A percentile compares a stretch with the other conserved stretches of the same genome.
phyloP scores from a whole-genome alignment of 2,329 filamentous ascomycete genomes.

The Blumeriella jaapii region DNA sequence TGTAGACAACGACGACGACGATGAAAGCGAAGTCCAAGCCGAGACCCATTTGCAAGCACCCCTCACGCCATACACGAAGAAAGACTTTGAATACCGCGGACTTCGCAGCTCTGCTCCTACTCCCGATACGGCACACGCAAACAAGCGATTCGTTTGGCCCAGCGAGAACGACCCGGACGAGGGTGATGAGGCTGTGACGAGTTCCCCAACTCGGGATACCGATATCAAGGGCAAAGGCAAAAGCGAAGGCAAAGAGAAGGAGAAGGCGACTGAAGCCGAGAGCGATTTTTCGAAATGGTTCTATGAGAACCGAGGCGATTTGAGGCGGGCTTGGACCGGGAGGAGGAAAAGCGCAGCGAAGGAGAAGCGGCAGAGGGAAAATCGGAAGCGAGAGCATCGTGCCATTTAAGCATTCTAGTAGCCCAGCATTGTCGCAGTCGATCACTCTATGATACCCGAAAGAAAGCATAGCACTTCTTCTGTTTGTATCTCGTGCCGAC shows the following conservation, averaged over 20 bases:
- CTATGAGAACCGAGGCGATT: conserved; percentile 53
- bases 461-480: no score
- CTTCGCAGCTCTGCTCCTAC: conserved; percentile 87
- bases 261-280: conserved; percentile 20
- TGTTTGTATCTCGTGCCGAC: no score
- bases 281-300: conserved; percentile 55
- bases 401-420: conserved; percentile 7
- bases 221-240: conserved; percentile 15
- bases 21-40: conserved; percentile 28
- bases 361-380: conserved; percentile 56
- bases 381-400: conserved; percentile 37
- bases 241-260: conserved; percentile 13
- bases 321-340: conserved; percentile 56
- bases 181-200: conserved; percentile 27
- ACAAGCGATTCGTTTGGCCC: conserved; percentile 48
- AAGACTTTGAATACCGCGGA: conserved; percentile 64
- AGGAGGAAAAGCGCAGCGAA: conserved; percentile 51
- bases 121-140: conserved; percentile 78
- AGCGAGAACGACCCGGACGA: conserved; percentile 35
- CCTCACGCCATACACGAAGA: conserved; percentile 72
- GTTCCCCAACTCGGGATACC: conserved; percentile 11
- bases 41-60: conserved; percentile 42
- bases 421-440: no score
- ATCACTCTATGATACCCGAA: conserved; percentile 4
- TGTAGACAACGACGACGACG: conserved; percentile 35